Evolutionary conservation across 2,329 filamentous ascomycete species (phyloP).

Genomic region (Tolypocladium amazonense): DNA sequence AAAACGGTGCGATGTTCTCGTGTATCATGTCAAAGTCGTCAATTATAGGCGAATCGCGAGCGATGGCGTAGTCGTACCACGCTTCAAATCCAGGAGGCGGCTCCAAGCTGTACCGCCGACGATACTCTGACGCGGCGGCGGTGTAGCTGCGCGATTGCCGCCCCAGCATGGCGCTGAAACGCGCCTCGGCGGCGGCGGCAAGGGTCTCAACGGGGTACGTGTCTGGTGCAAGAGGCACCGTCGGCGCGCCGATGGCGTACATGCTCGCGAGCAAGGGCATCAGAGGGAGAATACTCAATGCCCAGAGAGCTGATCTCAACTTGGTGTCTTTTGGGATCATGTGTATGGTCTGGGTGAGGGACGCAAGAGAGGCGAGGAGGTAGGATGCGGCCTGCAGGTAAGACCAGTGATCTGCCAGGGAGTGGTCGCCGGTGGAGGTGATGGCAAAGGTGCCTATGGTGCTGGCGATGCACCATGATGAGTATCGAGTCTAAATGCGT

Average conservation of each 20-base stretch:
- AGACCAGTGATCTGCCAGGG: slow-evolving; percentile 9
- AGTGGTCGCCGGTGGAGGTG: slow-evolving; percentile 16
- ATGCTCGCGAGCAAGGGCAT: slow-evolving; percentile 19
- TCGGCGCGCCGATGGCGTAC: slow-evolving; percentile 9
- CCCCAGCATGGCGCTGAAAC: slow-evolving; percentile 19
- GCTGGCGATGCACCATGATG: slow-evolving; percentile 20
- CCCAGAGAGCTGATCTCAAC: slow-evolving; percentile 17
- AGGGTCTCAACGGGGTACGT: slow-evolving; percentile 27
- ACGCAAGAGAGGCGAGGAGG: slow-evolving; percentile 15
- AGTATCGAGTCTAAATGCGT: slow-evolving; percentile 14
- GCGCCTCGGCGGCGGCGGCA: slow-evolving; percentile 11
- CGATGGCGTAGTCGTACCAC: slow-evolving; percentile 32
- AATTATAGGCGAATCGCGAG: slow-evolving; percentile 31
- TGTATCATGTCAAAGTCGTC: slow-evolving; percentile 38
- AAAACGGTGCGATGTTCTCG: slow-evolving; percentile 28
- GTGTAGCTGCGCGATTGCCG: slow-evolving; percentile 26
- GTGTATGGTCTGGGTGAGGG: slow-evolving; percentile 18
- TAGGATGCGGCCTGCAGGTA: slow-evolving; percentile 14
- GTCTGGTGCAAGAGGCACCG: neutral
- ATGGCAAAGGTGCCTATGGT: slow-evolving; percentile 21
- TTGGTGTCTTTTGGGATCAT: slow-evolving; percentile 20
- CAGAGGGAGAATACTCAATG: slow-evolving; percentile 16
- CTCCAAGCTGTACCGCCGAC: slow-evolving; percentile 26
- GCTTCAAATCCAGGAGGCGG: slow-evolving; percentile 35
- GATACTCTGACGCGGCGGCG: slow-evolving; percentile 29